Conservation (phyloP, 345 rosid species). For the Moricandia moricandioides region DNA sequence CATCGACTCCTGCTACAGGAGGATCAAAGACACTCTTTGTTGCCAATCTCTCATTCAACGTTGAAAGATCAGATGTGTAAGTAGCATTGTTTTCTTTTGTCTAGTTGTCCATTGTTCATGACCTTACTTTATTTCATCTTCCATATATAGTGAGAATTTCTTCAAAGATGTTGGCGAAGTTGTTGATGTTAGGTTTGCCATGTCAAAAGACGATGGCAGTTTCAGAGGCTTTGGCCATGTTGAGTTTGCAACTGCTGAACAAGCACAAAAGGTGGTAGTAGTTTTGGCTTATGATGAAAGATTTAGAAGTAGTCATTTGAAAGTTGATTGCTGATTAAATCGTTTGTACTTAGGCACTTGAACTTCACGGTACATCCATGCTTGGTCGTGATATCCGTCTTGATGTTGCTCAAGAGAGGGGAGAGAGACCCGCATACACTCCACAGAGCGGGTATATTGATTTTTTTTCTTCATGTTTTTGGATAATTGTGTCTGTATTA, state of each 20-base stretch:
- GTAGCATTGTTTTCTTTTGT: neutral
- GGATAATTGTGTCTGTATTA: neutral
- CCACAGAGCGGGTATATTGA: conserved; percentile 61
- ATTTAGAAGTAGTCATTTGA: too few species aligned
- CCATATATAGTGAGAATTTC: conserved; percentile 55
- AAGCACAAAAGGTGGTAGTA: conserved; percentile 52
- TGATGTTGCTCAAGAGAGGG: conserved; percentile 73
- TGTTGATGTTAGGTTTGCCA: conserved; percentile 73
- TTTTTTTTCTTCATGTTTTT: neutral
- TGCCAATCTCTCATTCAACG: conserved; percentile 61
- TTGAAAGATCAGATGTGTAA: conserved; percentile 69
- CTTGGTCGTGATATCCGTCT: conserved; percentile 56
- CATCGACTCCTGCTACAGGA: conserved; percentile 44
- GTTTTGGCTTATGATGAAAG: neutral
- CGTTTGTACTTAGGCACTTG: conserved; percentile 48
- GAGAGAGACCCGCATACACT: conserved; percentile 68
- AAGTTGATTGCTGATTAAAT: neutral
- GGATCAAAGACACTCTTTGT: conserved; percentile 69
- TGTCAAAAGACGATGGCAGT: conserved; percentile 44
- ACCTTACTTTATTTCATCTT: neutral
- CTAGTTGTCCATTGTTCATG: neutral
- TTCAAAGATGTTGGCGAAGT: conserved; percentile 71
- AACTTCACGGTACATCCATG: conserved; percentile 49
- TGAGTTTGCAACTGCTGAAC: conserved; percentile 69
- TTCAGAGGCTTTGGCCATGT: conserved; percentile 79